These are phyloP conservation scores for Fusarium hainanense DNA, from an alignment of 2,329 filamentous ascomycete species.

Conservation along the genomic window DNA sequence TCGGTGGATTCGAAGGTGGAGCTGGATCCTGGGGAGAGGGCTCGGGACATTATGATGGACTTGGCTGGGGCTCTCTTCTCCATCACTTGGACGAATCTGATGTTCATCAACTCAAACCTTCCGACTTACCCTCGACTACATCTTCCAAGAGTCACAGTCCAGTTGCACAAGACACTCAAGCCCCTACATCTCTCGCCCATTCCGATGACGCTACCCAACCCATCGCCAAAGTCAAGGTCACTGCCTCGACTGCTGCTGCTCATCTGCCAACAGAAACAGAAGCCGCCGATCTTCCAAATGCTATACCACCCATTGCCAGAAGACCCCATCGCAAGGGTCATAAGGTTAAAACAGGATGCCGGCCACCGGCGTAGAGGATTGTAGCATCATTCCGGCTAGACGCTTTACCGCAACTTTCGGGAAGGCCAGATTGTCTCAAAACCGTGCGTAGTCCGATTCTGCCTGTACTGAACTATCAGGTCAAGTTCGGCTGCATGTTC, in stretches of 20 bases:
- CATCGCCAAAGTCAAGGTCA: too few relatives aligned
- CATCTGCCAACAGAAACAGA: too few relatives aligned
- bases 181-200: not conserved
- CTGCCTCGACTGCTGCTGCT: too few relatives aligned
- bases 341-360: not conserved
- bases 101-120: not conserved
- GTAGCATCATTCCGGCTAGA: not conserved
- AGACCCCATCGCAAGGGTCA: not conserved
- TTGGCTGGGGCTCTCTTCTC: conserved; percentile 6
- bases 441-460: not conserved
- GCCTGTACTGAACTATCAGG: too few relatives aligned
- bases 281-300: too few relatives aligned
- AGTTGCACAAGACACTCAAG: not conserved
- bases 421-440: accelerated
- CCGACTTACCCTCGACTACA: not conserved
- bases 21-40: not conserved
- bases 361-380: not conserved
- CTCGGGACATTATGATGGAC: not conserved
- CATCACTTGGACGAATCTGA: not conserved
- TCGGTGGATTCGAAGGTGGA: not conserved
- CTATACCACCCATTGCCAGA: not conserved
- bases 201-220: too few relatives aligned
- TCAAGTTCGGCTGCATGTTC: too few relatives aligned
- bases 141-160: not conserved
- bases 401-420: accelerated